phyloP scores from a whole-genome alignment of 2,329 filamentous ascomycete genomes.

The Ophiostoma fasciatum region DNA sequence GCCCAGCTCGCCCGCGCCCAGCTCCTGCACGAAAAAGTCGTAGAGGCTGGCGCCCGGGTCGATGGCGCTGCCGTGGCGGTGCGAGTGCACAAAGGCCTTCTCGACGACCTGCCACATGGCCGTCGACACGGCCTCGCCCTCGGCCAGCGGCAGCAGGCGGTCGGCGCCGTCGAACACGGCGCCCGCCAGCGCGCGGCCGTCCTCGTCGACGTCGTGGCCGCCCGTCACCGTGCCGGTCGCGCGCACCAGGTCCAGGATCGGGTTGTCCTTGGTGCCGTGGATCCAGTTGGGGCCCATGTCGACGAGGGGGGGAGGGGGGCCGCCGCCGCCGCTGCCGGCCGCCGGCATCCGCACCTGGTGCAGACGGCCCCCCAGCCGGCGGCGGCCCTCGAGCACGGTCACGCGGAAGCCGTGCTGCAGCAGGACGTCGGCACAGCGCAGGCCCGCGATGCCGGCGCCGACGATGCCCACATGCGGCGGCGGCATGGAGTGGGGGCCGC shows the following conservation, averaged over 20 bases:
- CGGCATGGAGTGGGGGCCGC: conserved; percentile 12
- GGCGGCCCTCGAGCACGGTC: conserved; percentile 53
- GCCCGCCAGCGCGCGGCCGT: conserved; percentile 12
- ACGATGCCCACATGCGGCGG: conserved; percentile 47
- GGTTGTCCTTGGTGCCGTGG: conserved; percentile 57
- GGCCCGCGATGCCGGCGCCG: conserved; percentile 54
- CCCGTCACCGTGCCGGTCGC: conserved; percentile 38
- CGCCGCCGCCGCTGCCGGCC: neutral
- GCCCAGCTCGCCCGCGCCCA: conserved; percentile 29
- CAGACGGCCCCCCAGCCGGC: conserved; percentile 52
- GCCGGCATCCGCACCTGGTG: conserved; percentile 30
- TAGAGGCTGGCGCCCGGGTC: conserved; percentile 30
- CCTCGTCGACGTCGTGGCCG: conserved; percentile 35
- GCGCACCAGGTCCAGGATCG: conserved; percentile 51
- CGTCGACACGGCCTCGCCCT: conserved; percentile 32
- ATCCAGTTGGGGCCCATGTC: conserved; percentile 68
- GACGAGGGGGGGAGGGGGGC: conserved; percentile 31
- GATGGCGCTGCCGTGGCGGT: conserved; percentile 36
- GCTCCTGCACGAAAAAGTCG: conserved; percentile 36
- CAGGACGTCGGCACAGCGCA: conserved; percentile 56
- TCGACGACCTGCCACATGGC: conserved; percentile 55
- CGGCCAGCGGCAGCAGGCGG: conserved; percentile 27
- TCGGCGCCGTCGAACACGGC: conserved; percentile 42
- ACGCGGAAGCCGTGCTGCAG: conserved; percentile 50
- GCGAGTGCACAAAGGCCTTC: conserved; percentile 52